Percentiles rank a stretch among this genome's conserved stretches.
phyloP scores from a whole-genome alignment of 805 yeast species.

The Teunomyces funiuensis region DNA sequence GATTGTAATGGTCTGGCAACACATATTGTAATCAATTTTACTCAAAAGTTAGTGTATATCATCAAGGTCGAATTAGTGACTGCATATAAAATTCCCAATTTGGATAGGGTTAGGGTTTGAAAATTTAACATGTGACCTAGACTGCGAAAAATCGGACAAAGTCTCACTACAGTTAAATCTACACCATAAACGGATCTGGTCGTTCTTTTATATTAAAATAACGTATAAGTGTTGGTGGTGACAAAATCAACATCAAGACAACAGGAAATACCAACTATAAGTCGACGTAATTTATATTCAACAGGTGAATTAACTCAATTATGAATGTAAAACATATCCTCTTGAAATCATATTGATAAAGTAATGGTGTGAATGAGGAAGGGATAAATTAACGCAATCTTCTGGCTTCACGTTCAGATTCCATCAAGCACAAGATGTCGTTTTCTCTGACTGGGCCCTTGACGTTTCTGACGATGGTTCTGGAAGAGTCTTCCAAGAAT shows the following conservation, averaged over 20 bases:
- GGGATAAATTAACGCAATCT: conserved; percentile 66
- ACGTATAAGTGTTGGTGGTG: conserved; percentile 1
- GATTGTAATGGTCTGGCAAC: too few relatives aligned
- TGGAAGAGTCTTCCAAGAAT: conserved; percentile 91
- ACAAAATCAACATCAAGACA: conserved; percentile 4
- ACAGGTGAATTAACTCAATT: background rate
- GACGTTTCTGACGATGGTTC: conserved; percentile 96
- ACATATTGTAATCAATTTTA: too few relatives aligned
- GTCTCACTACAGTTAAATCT: background rate
- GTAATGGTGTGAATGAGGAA: conserved; percentile 3
- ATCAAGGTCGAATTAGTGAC: too few relatives aligned
- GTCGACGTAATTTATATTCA: conserved; percentile 1
- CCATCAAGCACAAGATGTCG: conserved; percentile 98
- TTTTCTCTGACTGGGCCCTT: conserved; percentile 97
- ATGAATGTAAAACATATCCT: conserved; percentile 4
- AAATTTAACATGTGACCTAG: conserved; percentile 1
- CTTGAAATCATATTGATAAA: conserved; percentile 3
- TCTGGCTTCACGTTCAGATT: conserved; percentile 99
- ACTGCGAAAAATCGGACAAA: conserved; percentile 2
- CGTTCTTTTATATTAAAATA: conserved; percentile 4
- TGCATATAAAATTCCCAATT: too few relatives aligned
- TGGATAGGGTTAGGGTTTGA: conserved; percentile 4
- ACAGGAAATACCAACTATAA: conserved; percentile 3
- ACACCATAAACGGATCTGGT: background rate
- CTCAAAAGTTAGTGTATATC: too few relatives aligned